Evolutionary conservation across 768 basidiomycete genomes (phyloP).

Genomic region (Crassisporium funariophilum): DNA sequence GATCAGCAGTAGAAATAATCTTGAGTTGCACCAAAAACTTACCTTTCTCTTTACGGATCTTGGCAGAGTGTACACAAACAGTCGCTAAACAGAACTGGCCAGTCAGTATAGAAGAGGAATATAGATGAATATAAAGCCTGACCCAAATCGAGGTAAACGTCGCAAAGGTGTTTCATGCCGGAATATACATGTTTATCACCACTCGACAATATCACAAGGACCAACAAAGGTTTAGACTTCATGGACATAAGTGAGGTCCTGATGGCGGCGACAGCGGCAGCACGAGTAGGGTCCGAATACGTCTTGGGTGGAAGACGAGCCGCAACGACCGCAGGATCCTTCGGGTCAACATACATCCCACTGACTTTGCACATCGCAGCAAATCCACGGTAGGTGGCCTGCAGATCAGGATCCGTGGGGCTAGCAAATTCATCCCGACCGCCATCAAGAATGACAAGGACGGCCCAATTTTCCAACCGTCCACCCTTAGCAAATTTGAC

Average conservation of each 20-base stretch:
- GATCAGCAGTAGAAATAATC: conserved; percentile 21
- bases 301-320: conserved; percentile 54
- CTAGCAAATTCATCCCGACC: conserved; percentile 63
- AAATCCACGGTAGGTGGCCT: conserved; percentile 51
- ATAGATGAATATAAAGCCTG: conserved; percentile 12
- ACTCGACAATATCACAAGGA: conserved; percentile 68
- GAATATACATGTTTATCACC: conserved; percentile 78
- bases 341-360: conserved; percentile 56
- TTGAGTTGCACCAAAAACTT: conserved; percentile 30
- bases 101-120: neutral
- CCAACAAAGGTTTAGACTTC: conserved; percentile 51
- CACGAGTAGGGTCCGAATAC: conserved; percentile 56
- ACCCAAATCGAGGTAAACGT: conserved; percentile 63
- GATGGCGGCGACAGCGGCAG: conserved; percentile 49
- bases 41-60: conserved; percentile 70
- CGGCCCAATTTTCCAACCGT: conserved; percentile 61
- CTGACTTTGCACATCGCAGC: conserved; percentile 59
- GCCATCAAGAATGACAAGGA: conserved; percentile 67
- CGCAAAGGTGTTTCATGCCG: conserved; percentile 73
- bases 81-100: conserved; percentile 43
- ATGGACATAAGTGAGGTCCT: conserved; percentile 40
- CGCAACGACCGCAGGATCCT: conserved; percentile 37
- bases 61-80: conserved; percentile 72
- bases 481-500: conserved; percentile 65
- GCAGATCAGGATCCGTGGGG: conserved; percentile 55